Evolutionary conservation across 805 yeast species (phyloP), one percentile per base, ranked within the genome.

Genomic region (Suhomyces faveliae): DNA sequence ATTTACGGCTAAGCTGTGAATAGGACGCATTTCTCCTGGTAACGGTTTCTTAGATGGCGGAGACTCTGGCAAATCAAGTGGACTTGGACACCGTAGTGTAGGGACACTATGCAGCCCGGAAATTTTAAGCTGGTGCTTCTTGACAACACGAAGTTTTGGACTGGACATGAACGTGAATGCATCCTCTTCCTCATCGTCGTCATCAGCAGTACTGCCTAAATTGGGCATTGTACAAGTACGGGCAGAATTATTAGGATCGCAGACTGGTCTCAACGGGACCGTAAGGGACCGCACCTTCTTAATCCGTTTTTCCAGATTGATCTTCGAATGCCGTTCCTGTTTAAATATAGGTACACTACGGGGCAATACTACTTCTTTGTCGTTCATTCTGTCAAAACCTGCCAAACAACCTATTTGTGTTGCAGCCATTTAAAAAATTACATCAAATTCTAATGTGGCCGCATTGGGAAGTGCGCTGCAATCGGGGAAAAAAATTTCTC

Each of bases 361-460:
- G 15, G 37, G 37, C 37, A 33, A 15, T 11, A 17, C 21, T 17
- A 15, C 19, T 5, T 11, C 21, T 8, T 33, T 15, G 3, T 15
- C 3, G 19, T 33, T 33, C 37, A 33, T 33, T 33, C 20, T 30
- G 37, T 33, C 37, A 33, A 33, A 17, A 7, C 10, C 15, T 8
- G 15, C 15, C 30, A 27, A 27, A 1, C 30, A 35, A 35, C 15
- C 50, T 39, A 38, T 50, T 52, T 52, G 57, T 54, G 59, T 53
- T 54, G 58, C 59, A 54, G 50, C 56, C 51, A 33, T 33, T 33
- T 33, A 1, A 50, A 33, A 33, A 27, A 5, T 27, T 11, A 27
- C 30, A 27, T 27, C 30, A 27, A 27, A 27, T 5, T 5, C 8
- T 33, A 17, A 8, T 17, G 37, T 15, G 37, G 21, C 37, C 37